Evolutionary conservation across 2,329 filamentous ascomycete genomes (phyloP).

Genomic region (Cordyceps javanica): DNA sequence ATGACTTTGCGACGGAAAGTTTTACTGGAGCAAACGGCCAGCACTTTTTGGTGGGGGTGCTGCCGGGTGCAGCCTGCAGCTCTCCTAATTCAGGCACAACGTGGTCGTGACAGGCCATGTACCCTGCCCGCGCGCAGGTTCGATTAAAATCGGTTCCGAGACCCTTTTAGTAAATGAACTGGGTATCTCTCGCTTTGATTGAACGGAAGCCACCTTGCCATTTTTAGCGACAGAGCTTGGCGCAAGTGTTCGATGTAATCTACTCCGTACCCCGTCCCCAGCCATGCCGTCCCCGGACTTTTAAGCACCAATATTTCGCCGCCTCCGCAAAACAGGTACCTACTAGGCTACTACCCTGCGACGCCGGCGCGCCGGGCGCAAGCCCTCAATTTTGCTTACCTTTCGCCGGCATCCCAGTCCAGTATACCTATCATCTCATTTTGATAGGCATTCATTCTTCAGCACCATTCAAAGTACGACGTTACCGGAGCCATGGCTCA

Average conservation of each 20-base stretch:
- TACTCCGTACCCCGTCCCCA: not conserved
- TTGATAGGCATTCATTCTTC: not conserved
- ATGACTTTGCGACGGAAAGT: constrained; percentile 7
- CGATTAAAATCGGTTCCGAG: not conserved
- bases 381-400: not conserved
- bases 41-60: not conserved
- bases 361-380: too few species aligned
- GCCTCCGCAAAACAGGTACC: constrained; percentile 1
- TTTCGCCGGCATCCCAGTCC: not conserved
- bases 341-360: not conserved
- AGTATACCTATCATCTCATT: not conserved
- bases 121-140: not conserved
- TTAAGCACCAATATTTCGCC: not conserved
- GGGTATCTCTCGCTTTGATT: not conserved
- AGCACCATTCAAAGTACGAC: not conserved
- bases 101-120: not conserved
- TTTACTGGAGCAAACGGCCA: constrained; percentile 9
- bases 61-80: not conserved
- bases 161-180: not conserved
- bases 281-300: not conserved
- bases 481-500: constrained; percentile 27
- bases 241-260: not conserved
- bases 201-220: not conserved
- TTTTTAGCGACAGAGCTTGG: not conserved
- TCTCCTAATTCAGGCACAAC: not conserved